Conservation (phyloP, 23 red algal genomes). For the Chondrus crispus region DNA sequence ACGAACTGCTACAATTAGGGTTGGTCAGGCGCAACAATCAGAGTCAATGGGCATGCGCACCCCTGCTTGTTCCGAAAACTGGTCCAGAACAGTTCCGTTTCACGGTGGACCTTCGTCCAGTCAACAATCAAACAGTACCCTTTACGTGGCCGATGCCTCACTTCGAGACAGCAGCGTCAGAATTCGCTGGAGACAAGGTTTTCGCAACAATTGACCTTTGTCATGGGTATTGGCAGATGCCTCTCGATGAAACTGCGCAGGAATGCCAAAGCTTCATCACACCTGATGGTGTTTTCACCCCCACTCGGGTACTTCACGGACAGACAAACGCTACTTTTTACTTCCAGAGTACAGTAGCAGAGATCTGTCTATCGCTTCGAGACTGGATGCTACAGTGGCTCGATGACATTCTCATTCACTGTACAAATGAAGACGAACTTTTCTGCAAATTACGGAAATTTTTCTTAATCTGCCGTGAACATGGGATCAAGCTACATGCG, state of each 20-base stretch:
- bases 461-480: too few species aligned
- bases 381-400: background rate
- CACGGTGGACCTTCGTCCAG: background rate
- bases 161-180: background rate
- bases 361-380: background rate
- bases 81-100: background rate
- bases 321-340: background rate
- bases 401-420: background rate
- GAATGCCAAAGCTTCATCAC: conserved; percentile 3
- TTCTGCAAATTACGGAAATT: background rate
- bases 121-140: background rate
- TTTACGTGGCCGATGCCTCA: background rate
- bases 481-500: background rate
- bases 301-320: background rate
- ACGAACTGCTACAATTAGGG: background rate
- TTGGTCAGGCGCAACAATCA: background rate
- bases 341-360: background rate
- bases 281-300: background rate
- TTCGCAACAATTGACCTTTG: conserved; percentile 4
- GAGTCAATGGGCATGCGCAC: background rate
- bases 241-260: background rate
- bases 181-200: background rate
- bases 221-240: background rate
- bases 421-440: background rate
- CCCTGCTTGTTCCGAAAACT: background rate